Conservation (phyloP, 2,329 filamentous ascomycete genomes). For the Alternaria sp. region DNA sequence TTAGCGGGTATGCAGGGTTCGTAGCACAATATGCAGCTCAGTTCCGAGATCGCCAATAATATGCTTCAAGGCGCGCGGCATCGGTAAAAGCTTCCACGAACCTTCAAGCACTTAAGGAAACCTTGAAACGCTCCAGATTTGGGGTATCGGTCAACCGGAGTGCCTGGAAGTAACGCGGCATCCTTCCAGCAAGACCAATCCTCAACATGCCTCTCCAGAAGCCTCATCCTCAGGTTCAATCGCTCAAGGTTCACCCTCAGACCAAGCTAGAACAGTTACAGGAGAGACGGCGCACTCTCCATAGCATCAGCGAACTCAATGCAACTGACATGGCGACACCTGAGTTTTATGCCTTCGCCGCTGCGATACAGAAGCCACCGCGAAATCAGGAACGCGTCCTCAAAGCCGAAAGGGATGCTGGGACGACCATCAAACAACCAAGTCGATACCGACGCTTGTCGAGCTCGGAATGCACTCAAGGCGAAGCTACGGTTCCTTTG, state of each 20-base stretch:
- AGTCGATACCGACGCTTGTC: conserved; percentile 23
- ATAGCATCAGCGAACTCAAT: conserved; percentile 38
- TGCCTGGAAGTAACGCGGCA: background rate
- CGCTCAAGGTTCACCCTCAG: background rate
- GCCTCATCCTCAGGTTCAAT: conserved; percentile 10
- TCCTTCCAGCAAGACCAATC: background rate
- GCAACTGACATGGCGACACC: conserved; percentile 15
- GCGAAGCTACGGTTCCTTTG: conserved; percentile 1
- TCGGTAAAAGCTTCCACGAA: background rate
- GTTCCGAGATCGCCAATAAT: conserved; percentile 18
- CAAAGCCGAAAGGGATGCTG: background rate
- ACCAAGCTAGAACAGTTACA: conserved; percentile 16
- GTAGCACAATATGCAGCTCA: conserved; percentile 28
- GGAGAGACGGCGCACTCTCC: conserved; percentile 34
- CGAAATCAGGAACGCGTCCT: background rate
- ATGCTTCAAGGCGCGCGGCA: conserved; percentile 12
- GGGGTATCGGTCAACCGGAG: rapidly evolving
- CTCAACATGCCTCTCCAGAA: conserved; percentile 30
- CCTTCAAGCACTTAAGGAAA: background rate
- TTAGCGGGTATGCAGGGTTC: conserved; percentile 21
- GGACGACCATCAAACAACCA: conserved; percentile 16
- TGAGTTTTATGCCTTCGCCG: conserved; percentile 16
- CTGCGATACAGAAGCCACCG: conserved; percentile 4
- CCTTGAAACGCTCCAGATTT: rapidly evolving
- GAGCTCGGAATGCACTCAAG: background rate